phyloP scores from a whole-genome alignment of 352 stramenopile genomes.

The Globisporangium uncinulatum region DNA sequence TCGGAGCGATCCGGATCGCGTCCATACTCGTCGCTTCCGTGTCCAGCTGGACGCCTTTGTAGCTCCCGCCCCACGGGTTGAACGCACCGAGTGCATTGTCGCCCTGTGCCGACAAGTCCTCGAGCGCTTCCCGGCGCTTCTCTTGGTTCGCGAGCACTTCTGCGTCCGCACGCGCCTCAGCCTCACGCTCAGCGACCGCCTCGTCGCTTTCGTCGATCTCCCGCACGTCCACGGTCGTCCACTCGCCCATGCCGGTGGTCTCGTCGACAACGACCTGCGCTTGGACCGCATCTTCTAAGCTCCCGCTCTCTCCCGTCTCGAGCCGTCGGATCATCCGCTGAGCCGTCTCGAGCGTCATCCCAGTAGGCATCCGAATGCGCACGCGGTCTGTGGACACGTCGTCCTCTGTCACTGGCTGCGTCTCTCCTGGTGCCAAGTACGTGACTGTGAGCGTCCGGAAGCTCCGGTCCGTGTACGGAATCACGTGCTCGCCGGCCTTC shows the following conservation, averaged over 20 bases:
- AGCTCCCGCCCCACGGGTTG: constrained; percentile 78
- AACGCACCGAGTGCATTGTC: constrained; percentile 76
- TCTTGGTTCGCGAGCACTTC: constrained; percentile 38
- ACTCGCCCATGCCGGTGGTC: constrained; percentile 76
- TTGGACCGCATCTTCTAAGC: constrained; percentile 8
- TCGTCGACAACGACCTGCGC: constrained; percentile 41
- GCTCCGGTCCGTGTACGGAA: constrained; percentile 62
- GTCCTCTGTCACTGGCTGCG: constrained; percentile 35
- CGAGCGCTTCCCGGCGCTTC: constrained; percentile 46
- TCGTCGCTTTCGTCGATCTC: constrained; percentile 74
- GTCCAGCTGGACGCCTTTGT: constrained; percentile 76
- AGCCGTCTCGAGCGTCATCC: constrained; percentile 55
- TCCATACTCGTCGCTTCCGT: constrained; percentile 10
- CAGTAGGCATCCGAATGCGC: constrained; percentile 57
- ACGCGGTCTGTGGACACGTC: constrained; percentile 54
- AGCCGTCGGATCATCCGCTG: constrained; percentile 57
- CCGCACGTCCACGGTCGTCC: constrained; percentile 68
- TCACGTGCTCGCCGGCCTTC: constrained; percentile 38
- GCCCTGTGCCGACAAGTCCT: constrained; percentile 58
- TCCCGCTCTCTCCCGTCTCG: constrained; percentile 21
- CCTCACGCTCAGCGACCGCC: constrained; percentile 40
- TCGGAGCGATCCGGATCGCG: constrained; percentile 43
- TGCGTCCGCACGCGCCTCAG: constrained; percentile 37
- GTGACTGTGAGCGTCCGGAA: constrained; percentile 60
- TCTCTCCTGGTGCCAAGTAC: constrained; percentile 47